Conservation (phyloP, 2,329 filamentous ascomycete genomes). For the Parascedosporium putredinis region DNA sequence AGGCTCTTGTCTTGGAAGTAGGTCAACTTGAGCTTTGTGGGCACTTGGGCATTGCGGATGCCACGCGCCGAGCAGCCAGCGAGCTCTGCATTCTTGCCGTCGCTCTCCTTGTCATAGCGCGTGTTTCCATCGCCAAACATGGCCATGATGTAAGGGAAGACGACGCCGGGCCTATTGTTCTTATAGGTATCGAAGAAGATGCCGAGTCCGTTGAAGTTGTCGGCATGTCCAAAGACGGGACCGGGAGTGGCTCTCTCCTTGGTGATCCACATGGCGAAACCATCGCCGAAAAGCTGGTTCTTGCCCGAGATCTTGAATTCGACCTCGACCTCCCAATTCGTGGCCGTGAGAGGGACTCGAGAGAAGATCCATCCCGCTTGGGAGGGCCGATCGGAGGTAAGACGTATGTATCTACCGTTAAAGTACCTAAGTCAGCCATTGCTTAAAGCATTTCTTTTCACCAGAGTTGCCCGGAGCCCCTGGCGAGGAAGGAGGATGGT, state of each 20-base stretch:
- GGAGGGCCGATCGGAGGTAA: constrained; percentile 82
- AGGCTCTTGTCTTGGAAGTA: constrained; percentile 96
- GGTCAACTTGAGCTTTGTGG: constrained; percentile 79
- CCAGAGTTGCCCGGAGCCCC: too few species aligned
- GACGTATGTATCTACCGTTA: constrained; percentile 66
- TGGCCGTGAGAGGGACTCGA: constrained; percentile 85
- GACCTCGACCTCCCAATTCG: constrained; percentile 96
- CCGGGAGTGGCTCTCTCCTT: constrained; percentile 77
- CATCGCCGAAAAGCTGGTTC: constrained; percentile 87
- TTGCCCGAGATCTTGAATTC: constrained; percentile 91
- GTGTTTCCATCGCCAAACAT: constrained; percentile 92
- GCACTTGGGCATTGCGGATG: constrained; percentile 66
- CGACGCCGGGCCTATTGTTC: constrained; percentile 91
- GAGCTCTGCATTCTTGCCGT: constrained; percentile 87
- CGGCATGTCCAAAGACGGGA: constrained; percentile 75
- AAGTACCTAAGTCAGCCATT: background rate
- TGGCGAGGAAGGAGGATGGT: background rate
- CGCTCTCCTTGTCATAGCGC: constrained; percentile 82
- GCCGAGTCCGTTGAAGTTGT: constrained; percentile 87
- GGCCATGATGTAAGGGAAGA: constrained; percentile 97
- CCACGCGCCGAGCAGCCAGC: constrained; percentile 92
- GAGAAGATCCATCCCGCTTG: constrained; percentile 92
- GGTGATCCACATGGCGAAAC: constrained; percentile 96
- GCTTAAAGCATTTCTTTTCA: background rate
- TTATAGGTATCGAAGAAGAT: constrained; percentile 99